These are phyloP conservation scores for Tylopilus intermedius DNA, from an alignment of 768 basidiomycete species.

Conservation along the genomic window DNA sequence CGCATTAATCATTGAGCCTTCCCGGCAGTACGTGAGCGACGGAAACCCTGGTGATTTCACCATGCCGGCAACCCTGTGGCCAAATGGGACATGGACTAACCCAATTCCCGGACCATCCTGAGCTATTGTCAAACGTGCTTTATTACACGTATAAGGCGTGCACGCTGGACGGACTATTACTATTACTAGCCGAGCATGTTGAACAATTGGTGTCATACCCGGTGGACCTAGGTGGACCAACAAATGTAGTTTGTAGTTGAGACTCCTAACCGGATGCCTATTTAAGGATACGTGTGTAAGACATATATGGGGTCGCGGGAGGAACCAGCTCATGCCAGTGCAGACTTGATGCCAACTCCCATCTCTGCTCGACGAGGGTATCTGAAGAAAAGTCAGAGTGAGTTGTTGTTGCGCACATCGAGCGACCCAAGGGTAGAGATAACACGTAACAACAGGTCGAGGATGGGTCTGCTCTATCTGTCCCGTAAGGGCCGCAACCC, in stretches of 20 bases:
- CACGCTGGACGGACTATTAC: background rate
- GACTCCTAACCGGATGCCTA: conserved; percentile 7
- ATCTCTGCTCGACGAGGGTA: conserved; percentile 17
- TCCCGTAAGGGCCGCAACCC: conserved; percentile 9
- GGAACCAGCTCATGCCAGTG: conserved; percentile 5
- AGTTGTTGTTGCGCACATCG: background rate
- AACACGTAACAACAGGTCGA: conserved; percentile 21
- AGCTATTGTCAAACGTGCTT: background rate
- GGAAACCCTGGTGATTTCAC: conserved; percentile 69
- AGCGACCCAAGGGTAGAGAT: background rate
- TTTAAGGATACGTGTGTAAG: conserved; percentile 14
- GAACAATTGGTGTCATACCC: background rate
- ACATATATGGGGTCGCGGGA: conserved; percentile 15
- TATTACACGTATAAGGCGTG: background rate
- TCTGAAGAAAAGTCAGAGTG: conserved; percentile 22
- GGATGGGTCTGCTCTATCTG: conserved; percentile 35
- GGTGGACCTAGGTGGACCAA: no score
- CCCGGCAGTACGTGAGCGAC: conserved; percentile 42
- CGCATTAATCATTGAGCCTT: background rate
- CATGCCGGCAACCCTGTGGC: conserved; percentile 60
- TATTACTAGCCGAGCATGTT: background rate
- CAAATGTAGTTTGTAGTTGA: background rate
- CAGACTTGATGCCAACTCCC: conserved; percentile 20
- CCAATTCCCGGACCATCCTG: conserved; percentile 62
- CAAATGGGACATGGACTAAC: conserved; percentile 58